Evolutionary conservation across 106 monocot genomes (phyloP), one percentile per base, ranked within the genome.

Genomic region (Apostasia shenzhenica): DNA sequence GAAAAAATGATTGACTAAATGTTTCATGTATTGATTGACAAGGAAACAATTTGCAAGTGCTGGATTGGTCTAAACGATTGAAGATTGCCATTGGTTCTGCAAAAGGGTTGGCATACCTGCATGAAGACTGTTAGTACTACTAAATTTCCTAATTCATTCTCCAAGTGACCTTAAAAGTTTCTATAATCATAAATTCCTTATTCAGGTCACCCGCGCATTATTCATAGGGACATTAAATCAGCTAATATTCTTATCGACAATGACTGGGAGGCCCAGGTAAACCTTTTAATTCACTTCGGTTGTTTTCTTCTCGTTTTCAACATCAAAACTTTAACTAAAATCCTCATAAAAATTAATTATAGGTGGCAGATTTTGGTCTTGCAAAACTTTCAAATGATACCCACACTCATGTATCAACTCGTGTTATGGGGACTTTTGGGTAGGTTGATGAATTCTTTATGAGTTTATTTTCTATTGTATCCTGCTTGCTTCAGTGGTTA

Each of bases 301-400:
- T 26, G 26, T 26, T 26, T 26, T 26, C 26, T 26, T 26, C 26
- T 26, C 26, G 26, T 26, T 26, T 26, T 26, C 26, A 26, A 26
- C 26, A 26, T 26, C 26, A 26, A 26, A 77, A 47, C 37, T 14
- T 53, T 44, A 48, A 44, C 4, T 67, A 38, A 10, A 41, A 45
- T 26, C 63, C 37, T 46, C 8, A 57, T n/a, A 47, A 14, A 14
- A n/a, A 44, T 42, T 63, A 44, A 57, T 46, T 48, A 69, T 40
- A 94, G 94, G 94, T 94, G 73, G 94, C 91, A 61, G 94, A 94
- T 76, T 94, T 94, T 85, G 94, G 94, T 41, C 91, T 94, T 5
- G 94, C 94, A 8, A 94, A 84, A 68, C 71, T 83, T 9, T 72
- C 91, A 55, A 77, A 85, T 71, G 87, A 85, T 80, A 79, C 76